Evolutionary conservation across 495 filamentous ascomycete species (phyloP), one percentile per base, ranked within the genome.

Genomic region (Halenospora varia): DNA sequence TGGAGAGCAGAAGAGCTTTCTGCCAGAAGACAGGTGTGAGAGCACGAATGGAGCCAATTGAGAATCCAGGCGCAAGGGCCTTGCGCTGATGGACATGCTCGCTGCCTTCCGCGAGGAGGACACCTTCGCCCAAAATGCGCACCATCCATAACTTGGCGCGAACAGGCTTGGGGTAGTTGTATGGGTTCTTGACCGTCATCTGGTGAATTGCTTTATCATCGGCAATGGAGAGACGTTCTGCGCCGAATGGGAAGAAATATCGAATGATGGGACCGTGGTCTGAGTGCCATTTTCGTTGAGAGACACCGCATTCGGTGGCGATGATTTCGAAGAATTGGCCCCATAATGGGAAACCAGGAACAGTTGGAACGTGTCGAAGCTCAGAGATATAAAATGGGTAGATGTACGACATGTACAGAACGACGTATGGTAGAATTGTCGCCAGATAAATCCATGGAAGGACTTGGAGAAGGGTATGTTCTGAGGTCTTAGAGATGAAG

Each of bases 1-100:
- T 63, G 8, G 73, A 66, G 68, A 93, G 94, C 10, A 80, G 68
- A 42, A 80, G 68, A 19, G 79, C 70, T 74, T 76, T 75, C 42
- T 61, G 40, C 90, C 90, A 96, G 72, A 96, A 96, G 2, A 86
- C 65, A 0, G 92, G 84, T 48, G 92, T 91, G 0, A 96, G 78
- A 46, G 93, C 84, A 65, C 93, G 92, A 68, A 96, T 76, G 59
- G 95, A 92, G 4, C 87, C 78, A 64, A 88, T 94, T 3, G 84
- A 73, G 66, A 96, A 97, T 0, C 89, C 91, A 2, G 90, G 91
- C 73, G 87, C 80, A 2, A 96, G 75, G 47, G 84, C 82, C 63
- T 84, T 89, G 10, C 92, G 79, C 76, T 95, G 90, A 50, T 78
- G 75, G 73, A 86, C 89, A 66, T 96, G 90, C 56, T 88, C 89